Conservation (phyloP, 306 rosid species). For the Castanopsis chinensis region DNA sequence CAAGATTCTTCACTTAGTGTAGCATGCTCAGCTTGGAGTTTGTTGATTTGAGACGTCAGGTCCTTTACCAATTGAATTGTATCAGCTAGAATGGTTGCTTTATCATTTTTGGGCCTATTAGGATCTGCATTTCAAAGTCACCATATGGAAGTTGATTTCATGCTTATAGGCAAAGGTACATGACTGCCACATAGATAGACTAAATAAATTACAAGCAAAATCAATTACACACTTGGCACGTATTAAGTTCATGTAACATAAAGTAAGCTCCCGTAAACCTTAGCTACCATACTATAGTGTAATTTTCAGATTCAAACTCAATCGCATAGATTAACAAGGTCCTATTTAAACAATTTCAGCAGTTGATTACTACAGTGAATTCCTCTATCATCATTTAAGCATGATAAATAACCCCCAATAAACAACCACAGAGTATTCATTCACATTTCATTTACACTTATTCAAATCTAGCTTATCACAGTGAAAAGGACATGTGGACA, state of each 20-base stretch:
- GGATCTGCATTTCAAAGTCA: constrained; percentile 66
- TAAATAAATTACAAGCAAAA: constrained; percentile 8
- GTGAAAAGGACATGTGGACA: background rate
- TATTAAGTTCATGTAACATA: background rate
- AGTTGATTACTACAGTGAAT: background rate
- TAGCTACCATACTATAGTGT: background rate
- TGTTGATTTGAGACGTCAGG: constrained; percentile 71
- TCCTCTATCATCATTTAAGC: background rate
- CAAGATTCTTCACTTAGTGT: constrained; percentile 72
- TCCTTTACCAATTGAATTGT: constrained; percentile 88
- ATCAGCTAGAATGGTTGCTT: constrained; percentile 75
- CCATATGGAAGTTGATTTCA: constrained; percentile 13
- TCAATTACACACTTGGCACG: background rate
- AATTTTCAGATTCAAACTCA: background rate
- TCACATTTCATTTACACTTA: background rate
- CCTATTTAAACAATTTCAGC: background rate
- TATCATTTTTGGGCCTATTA: constrained; percentile 88
- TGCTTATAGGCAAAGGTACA: constrained; percentile 10
- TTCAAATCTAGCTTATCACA: background rate
- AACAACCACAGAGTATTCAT: background rate
- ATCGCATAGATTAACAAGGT: no score
- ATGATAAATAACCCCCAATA: background rate
- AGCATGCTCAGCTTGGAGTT: constrained; percentile 63
- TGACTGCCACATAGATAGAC: constrained; percentile 7
- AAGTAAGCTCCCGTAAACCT: constrained; percentile 1